phyloP scores from a whole-genome alignment of 345 rosid species.

The Acer saccharum region DNA sequence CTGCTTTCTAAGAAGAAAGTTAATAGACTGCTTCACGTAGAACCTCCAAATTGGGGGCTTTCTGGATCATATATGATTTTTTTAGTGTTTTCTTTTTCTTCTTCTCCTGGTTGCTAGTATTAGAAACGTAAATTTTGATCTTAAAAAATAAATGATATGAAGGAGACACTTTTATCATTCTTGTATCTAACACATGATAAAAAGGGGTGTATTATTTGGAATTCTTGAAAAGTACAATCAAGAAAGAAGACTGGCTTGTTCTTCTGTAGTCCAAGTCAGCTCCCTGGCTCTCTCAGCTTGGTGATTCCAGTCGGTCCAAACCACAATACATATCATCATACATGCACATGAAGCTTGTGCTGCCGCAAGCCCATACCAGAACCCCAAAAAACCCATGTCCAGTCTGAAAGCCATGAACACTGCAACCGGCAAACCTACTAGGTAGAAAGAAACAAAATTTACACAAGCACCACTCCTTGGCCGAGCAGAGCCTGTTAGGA shows the following conservation, averaged over 20 bases:
- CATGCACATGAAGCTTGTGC: conserved; percentile 37
- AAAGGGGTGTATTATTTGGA: neutral
- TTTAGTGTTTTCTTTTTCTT: neutral
- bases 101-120: conserved; percentile 2
- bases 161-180: neutral
- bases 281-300: conserved; percentile 33
- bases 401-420: conserved; percentile 15
- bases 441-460: conserved; percentile 35
- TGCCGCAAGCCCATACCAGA: conserved; percentile 36
- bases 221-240: conserved; percentile 4
- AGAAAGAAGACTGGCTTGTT: conserved; percentile 23
- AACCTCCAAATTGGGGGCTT: neutral
- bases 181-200: neutral
- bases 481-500: conserved; percentile 32
- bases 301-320: conserved; percentile 34
- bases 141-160: neutral
- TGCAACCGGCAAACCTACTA: conserved; percentile 37
- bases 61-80: neutral
- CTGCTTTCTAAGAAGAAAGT: neutral
- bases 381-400: conserved; percentile 22
- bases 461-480: conserved; percentile 27
- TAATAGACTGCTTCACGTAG: neutral
- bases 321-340: conserved; percentile 34
- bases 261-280: conserved; percentile 21
- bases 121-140: neutral